Evolutionary conservation across 169 alveolate genomes (phyloP).

Genomic region (Amoebophrya sp.): DNA sequence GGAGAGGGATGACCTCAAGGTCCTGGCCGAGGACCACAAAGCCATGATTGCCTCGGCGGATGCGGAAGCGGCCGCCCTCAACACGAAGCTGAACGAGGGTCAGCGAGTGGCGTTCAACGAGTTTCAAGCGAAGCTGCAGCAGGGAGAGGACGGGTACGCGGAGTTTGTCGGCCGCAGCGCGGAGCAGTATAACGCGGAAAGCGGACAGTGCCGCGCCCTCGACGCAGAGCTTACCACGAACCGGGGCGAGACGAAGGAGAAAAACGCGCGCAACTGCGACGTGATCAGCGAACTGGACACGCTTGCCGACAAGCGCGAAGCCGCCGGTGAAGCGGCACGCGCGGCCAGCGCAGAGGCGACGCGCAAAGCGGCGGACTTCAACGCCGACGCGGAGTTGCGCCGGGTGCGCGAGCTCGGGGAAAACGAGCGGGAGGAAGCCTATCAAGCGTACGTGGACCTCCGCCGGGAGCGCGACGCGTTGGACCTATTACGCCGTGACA

Average conservation of each 20-base stretch:
- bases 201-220: too few species aligned
- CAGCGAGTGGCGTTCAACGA: too few species aligned
- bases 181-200: too few species aligned
- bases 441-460: background rate
- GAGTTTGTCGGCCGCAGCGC: too few species aligned
- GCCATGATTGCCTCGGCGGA: too few species aligned
- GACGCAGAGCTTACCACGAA: too few species aligned
- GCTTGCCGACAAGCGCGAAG: background rate
- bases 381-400: background rate
- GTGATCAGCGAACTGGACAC: background rate
- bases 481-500: background rate
- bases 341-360: background rate
- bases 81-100: too few species aligned
- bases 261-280: background rate
- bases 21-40: too few species aligned
- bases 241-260: background rate
- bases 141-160: too few species aligned
- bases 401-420: background rate
- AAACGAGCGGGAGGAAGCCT: background rate
- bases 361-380: background rate
- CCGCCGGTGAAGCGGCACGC: background rate
- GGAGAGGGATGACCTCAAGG: too few species aligned
- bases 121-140: too few species aligned
- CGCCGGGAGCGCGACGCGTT: background rate
- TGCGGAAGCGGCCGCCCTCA: too few species aligned